phyloP scores from a whole-genome alignment of 2,329 filamentous ascomycete species.

The Didymellaceae sp. region DNA sequence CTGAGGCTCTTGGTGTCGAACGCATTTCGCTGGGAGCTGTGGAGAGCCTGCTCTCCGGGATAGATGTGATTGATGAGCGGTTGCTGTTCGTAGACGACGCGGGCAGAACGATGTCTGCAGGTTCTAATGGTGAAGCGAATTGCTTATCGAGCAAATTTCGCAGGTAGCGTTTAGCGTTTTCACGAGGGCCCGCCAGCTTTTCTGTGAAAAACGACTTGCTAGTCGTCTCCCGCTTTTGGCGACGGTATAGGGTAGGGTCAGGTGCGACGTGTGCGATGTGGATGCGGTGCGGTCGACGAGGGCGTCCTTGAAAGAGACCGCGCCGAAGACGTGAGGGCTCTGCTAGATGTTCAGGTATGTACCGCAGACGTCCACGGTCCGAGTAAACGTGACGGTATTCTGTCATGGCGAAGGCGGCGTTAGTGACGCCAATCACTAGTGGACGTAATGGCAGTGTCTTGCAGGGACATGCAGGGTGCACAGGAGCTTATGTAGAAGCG shows the following conservation, averaged over 20 bases:
- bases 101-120: conserved; percentile 30
- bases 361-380: conserved; percentile 47
- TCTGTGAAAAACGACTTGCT: conserved; percentile 47
- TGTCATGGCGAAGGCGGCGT: conserved; percentile 46
- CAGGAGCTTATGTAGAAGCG: conserved; percentile 29
- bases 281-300: conserved; percentile 62
- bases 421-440: conserved; percentile 36
- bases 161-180: conserved; percentile 58
- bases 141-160: conserved; percentile 53
- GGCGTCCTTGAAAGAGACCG: conserved; percentile 57
- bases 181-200: conserved; percentile 59
- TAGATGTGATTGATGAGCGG: conserved; percentile 34
- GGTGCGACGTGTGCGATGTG: conserved; percentile 60
- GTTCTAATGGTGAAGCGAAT: conserved; percentile 30
- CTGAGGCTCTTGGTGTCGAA: conserved; percentile 48
- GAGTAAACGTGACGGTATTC: conserved; percentile 48
- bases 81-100: conserved; percentile 41
- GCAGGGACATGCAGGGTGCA: conserved; percentile 24
- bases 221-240: conserved; percentile 39
- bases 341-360: conserved; percentile 46
- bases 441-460: conserved; percentile 14
- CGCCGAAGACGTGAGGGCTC: conserved; percentile 33
- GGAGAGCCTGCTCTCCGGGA: conserved; percentile 37
- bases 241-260: conserved; percentile 45
- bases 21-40: conserved; percentile 46